These are phyloP conservation scores for Glycine latifolia DNA, from an alignment of 306 rosid species.

Conservation along the genomic window DNA sequence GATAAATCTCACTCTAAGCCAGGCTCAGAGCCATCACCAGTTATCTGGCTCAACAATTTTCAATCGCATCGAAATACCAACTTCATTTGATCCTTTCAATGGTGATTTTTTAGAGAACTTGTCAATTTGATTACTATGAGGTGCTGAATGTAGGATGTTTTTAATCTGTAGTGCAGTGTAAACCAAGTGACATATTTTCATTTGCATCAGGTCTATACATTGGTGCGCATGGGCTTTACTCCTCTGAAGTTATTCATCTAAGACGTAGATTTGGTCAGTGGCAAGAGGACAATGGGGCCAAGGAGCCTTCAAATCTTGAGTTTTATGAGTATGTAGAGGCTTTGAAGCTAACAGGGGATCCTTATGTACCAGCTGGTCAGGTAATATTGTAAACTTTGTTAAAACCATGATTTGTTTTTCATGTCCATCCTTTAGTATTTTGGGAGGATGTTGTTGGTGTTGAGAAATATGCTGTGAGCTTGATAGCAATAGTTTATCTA, in stretches of 20 bases:
- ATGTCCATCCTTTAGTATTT: too few species aligned
- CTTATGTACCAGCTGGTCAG: slow-evolving; percentile 98
- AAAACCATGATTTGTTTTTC: too few species aligned
- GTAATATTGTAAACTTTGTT: slow-evolving; percentile 44
- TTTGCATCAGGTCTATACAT: slow-evolving; percentile 78
- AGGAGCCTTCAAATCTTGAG: slow-evolving; percentile 75
- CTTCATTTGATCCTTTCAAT: slow-evolving; percentile 83
- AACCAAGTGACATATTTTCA: slow-evolving; percentile 39
- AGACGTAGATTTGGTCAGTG: slow-evolving; percentile 85
- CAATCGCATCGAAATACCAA: slow-evolving; percentile 77
- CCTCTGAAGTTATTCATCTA: slow-evolving; percentile 88
- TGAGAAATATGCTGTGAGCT: too few species aligned
- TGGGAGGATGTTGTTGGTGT: too few species aligned
- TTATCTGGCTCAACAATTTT: slow-evolving; percentile 86
- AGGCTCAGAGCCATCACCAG: slow-evolving; percentile 78
- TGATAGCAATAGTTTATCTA: too few species aligned
- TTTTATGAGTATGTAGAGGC: slow-evolving; percentile 99
- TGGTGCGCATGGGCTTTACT: slow-evolving; percentile 84
- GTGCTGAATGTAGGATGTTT: slow-evolving; percentile 40
- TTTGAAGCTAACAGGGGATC: slow-evolving; percentile 90
- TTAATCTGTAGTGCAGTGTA: slow-evolving; percentile 18
- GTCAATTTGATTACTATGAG: slow-evolving; percentile 36
- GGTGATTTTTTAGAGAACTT: slow-evolving; percentile 63
- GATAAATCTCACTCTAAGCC: slow-evolving; percentile 78
- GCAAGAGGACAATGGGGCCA: slow-evolving; percentile 71